Base-by-base conservation (phyloP, 2,329 filamentous ascomycete genomes). In the Fulvia fulva region DNA sequence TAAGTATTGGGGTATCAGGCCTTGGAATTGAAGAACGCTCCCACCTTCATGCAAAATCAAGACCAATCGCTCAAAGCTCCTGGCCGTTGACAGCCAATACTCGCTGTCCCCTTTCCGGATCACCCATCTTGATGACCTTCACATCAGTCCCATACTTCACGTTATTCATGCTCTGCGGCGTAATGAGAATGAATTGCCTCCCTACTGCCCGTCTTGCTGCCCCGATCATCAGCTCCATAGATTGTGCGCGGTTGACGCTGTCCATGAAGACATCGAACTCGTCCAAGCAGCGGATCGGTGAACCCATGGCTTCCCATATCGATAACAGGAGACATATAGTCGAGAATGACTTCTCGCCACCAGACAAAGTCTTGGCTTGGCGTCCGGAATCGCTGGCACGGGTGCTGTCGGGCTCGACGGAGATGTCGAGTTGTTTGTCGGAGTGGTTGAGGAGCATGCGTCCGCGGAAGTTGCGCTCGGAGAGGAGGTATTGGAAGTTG, bases 201-300 rank as follows among this genome's bases (percentile, higher is more conserved):
- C 91, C 91, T n/a, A 94, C 87, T 1, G 90, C 90, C 28, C 89
- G 84, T 67, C 94, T 84, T 37, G 94, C 94, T 19, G 91, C 90
- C 59, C 86, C 83, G 66, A 97, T 91, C 74, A 99, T 89, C 88
- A 99, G 91, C 63, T 89, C 89, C 67, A 96, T 96, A 71, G 90
- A 95, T 66, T 95, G 89, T 56, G 89, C 90, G 60, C 94, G 86
- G 74, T 99, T 99, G 59, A 97, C 90, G 66, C 88, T 91, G 75
- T 99, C 94, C 94, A 99, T 99, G 80, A 97, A 99, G 30, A 99
- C 94, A 72, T 99, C 94, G 71, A 97, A 99, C 75, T 99, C 94
- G 75, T 99, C 94, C 55, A 99, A 80, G 70, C 94, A 99, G 55
- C 94, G 86, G 60, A 99, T 88, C 0, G 92, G 93, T 19, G 91